phyloP scores from a whole-genome alignment of 2,329 filamentous ascomycete species.

The Phyllosticta citrichinensis region DNA sequence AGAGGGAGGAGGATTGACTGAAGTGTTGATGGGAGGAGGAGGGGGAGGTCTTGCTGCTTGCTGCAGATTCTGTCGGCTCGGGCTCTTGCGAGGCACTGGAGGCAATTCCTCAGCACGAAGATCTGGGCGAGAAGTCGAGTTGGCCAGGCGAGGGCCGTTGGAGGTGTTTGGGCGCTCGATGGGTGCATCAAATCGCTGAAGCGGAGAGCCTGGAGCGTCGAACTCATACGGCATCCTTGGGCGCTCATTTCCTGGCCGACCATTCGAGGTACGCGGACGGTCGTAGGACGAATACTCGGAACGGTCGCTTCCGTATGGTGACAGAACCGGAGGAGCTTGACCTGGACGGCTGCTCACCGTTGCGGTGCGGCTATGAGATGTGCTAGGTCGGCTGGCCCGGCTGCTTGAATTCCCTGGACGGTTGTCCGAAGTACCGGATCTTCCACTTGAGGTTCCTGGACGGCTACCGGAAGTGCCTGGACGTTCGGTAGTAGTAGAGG shows the following conservation, averaged over 20 bases:
- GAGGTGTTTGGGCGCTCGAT: conserved; percentile 10
- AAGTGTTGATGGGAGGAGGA: conserved; percentile 13
- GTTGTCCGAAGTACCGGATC: neutral
- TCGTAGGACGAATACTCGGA: neutral
- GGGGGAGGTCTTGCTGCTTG: conserved; percentile 15
- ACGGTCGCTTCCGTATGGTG: neutral
- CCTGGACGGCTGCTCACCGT: neutral
- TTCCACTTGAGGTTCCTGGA: neutral
- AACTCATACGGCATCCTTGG: neutral
- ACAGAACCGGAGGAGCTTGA: neutral
- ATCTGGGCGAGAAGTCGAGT: neutral
- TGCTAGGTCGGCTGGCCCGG: neutral
- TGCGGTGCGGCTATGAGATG: neutral
- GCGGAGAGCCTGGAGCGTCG: neutral
- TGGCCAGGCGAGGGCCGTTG: conserved; percentile 6
- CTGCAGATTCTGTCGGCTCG: neutral
- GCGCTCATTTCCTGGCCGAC: neutral
- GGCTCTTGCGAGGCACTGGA: conserved; percentile 16
- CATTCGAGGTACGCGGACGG: neutral
- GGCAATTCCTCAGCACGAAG: neutral
- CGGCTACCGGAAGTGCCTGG: neutral
- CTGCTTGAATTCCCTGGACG: conserved; percentile 3
- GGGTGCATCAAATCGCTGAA: conserved; percentile 2
- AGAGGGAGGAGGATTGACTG: conserved; percentile 17
- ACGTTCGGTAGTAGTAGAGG: neutral